Evolutionary conservation across 805 yeast genomes (phyloP).

Genomic region (Nakazawaea populi): DNA sequence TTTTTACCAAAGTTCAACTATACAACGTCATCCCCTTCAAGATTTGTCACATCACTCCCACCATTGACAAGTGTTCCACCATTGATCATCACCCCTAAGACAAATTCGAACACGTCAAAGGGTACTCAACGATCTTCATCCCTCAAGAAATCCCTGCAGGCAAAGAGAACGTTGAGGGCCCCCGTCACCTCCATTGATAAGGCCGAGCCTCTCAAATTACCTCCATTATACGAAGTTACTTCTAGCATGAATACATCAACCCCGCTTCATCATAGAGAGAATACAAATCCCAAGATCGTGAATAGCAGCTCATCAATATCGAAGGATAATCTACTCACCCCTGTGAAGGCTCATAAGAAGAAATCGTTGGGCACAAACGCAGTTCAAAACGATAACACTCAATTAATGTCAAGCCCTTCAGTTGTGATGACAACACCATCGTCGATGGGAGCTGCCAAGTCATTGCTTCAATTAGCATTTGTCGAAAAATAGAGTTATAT

Average conservation of each 20-base stretch:
- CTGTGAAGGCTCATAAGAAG: conserved; percentile 1
- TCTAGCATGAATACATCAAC: conserved; percentile 18
- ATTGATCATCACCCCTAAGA: background rate
- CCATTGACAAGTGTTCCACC: conserved; percentile 2
- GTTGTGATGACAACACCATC: conserved; percentile 37
- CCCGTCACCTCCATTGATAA: background rate
- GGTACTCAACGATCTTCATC: background rate
- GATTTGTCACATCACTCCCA: conserved; percentile 9
- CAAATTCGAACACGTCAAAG: no score
- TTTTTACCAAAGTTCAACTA: background rate
- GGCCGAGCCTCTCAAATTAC: background rate
- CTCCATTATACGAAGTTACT: conserved; percentile 7
- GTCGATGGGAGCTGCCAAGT: conserved; percentile 42
- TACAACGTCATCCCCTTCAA: conserved; percentile 13
- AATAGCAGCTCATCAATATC: conserved; percentile 5
- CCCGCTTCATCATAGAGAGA: conserved; percentile 12
- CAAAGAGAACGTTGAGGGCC: conserved; percentile 8
- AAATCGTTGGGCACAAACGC: background rate
- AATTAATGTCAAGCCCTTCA: conserved; percentile 30
- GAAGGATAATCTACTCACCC: background rate
- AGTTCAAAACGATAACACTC: conserved; percentile 17
- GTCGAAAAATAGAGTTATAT: conserved; percentile 18
- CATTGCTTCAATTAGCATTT: conserved; percentile 34
- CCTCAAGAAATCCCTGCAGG: no score
- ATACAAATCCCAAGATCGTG: conserved; percentile 9